phyloP scores from a whole-genome alignment of 257 asterid genomes.

The Cynanchum wilfordii region DNA sequence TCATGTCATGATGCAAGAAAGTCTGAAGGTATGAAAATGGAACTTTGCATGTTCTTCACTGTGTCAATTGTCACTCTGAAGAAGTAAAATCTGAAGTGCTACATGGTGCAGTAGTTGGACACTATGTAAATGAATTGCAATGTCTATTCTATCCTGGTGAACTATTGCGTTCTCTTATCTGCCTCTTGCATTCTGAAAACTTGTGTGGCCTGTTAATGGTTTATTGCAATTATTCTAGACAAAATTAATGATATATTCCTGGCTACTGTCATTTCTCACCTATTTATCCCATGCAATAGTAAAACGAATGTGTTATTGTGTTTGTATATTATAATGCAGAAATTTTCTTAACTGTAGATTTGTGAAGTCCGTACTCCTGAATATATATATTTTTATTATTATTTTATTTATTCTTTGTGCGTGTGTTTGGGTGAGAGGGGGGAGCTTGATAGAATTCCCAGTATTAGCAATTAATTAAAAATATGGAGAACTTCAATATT shows the following conservation, averaged over 20 bases:
- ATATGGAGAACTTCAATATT: neutral
- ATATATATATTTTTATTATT: too few relatives aligned
- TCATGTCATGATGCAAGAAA: slow-evolving; percentile 90
- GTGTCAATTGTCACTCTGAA: neutral
- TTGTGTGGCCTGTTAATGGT: neutral
- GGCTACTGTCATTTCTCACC: neutral
- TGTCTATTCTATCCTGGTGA: neutral
- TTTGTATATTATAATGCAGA: neutral
- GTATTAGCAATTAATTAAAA: neutral
- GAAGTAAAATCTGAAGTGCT: neutral
- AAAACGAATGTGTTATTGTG: neutral
- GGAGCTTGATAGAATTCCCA: too few relatives aligned
- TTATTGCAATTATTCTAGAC: neutral
- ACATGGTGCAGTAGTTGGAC: neutral
- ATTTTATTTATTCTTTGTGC: neutral
- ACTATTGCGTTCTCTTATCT: neutral
- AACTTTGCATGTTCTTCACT: neutral
- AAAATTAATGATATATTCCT: neutral
- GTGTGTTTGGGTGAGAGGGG: too few relatives aligned
- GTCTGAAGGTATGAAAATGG: slow-evolving; percentile 59
- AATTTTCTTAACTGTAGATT: neutral
- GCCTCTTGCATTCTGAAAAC: neutral
- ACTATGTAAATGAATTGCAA: neutral
- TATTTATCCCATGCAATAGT: neutral
- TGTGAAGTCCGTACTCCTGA: neutral